Percentiles rank a stretch among this genome's conserved stretches.
Conservation (phyloP, 805 yeast species). For the Wickerhamomyces alni region DNA sequence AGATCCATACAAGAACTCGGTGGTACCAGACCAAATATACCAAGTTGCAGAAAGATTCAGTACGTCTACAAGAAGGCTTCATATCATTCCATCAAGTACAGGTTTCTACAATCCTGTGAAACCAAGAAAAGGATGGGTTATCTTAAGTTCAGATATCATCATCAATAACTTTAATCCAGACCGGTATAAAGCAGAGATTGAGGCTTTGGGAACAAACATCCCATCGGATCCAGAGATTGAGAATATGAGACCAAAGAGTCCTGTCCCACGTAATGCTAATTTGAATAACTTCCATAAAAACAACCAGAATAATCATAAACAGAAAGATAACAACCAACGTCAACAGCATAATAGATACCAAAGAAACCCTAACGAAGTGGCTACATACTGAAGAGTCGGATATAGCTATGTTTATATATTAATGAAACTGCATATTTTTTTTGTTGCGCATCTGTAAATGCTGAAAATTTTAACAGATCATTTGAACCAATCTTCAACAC, state of each 20-base stretch:
- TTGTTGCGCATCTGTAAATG: too few relatives aligned
- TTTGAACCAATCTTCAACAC: conserved; percentile 51
- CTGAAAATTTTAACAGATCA: conserved; percentile 7
- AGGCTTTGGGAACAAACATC: conserved; percentile 44
- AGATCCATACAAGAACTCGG: conserved; percentile 28
- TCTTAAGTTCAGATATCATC: conserved; percentile 78
- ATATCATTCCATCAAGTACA: conserved; percentile 71
- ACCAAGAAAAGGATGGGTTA: conserved; percentile 85
- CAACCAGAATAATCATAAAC: neutral
- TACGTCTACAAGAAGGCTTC: conserved; percentile 73
- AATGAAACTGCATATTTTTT: neutral
- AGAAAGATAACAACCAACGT: neutral
- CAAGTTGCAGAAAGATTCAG: conserved; percentile 85
- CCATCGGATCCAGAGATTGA: conserved; percentile 75
- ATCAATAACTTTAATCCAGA: conserved; percentile 59
- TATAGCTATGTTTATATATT: too few relatives aligned
- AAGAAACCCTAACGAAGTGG: too few relatives aligned
- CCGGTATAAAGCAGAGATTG: conserved; percentile 39
- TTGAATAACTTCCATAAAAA: neutral
- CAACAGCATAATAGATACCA: too few relatives aligned
- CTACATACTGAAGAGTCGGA: too few relatives aligned
- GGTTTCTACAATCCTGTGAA: conserved; percentile 60
- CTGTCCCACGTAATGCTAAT: conserved; percentile 28
- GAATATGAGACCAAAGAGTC: conserved; percentile 77
- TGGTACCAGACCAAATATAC: conserved; percentile 74